Evolutionary conservation across 805 yeast genomes (phyloP), one percentile per base, ranked within the genome.

Genomic region (Komagataella ulmi): DNA sequence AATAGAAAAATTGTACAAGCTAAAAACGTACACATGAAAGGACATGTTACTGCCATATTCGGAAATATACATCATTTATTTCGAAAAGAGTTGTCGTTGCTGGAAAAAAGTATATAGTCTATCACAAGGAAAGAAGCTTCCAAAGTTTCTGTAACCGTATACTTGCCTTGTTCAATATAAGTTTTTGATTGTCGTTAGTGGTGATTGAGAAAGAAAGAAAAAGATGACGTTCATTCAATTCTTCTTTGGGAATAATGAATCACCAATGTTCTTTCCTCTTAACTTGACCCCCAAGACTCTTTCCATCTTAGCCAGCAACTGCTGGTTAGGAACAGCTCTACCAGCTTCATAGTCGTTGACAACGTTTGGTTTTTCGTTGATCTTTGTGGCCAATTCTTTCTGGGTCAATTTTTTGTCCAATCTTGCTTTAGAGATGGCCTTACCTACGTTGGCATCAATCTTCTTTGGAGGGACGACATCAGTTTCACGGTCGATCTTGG

Each of bases 281-380:
- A 93, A 80, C 73, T 89, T 93, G 57, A 93, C 85, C 58, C 98
- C 98, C 61, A 93, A 75, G 46, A 85, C 95, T 69, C 97, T 80
- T 74, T 93, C 98, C 67, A 93, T 71, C 74, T 93, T 93, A 52
- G 85, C 90, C 62, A 93, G 77, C 51, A 93, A 70, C 71, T 90
- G 98, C 74, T 93, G 99, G 74, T 88, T 90, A 53, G 99, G 99
- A 58, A 85, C 80, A 47, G 96, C 99, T 65, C 95, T 82, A 54
- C 96, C 97, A 52, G 95, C 87, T 74, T 93, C 99, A 69, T 93
- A 93, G 65, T 93, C 99, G 69, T 88, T 90, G 64, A 93, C 82
- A 55, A 93, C 85, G 59, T 83, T 88, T 55, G 97, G 97, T 75
- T 93, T 93, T 73, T 93, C 99, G 67, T 90, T 91, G 64, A 91